Conservation (phyloP, 202 grass and related monocot species). For the Digitaria exilis region DNA sequence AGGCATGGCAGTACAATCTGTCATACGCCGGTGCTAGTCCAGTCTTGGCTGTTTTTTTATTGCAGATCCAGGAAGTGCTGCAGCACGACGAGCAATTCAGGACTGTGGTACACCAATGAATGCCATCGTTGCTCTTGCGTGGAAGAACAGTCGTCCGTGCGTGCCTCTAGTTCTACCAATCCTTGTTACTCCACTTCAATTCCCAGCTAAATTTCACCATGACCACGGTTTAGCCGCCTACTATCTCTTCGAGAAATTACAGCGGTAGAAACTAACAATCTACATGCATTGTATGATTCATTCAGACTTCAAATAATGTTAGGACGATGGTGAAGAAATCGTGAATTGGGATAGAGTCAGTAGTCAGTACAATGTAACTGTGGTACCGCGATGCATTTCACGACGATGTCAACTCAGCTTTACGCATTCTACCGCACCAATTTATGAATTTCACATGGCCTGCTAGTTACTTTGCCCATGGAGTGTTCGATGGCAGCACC, state of each 20-base stretch:
- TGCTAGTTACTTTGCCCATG: conserved; percentile 12
- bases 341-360: background rate
- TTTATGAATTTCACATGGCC: conserved; percentile 50
- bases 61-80: background rate
- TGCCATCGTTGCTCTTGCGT: background rate
- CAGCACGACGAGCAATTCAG: background rate
- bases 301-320: background rate
- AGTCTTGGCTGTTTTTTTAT: background rate
- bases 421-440: conserved; percentile 36
- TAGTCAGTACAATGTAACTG: background rate
- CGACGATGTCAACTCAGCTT: background rate
- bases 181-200: background rate
- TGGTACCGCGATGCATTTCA: background rate
- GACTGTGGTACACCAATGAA: background rate
- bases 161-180: background rate
- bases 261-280: background rate
- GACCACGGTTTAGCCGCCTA: background rate
- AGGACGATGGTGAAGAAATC: background rate
- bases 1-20: background rate
- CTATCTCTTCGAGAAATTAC: background rate
- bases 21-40: conserved; percentile 1
- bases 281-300: background rate
- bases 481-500: background rate
- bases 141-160: background rate
- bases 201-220: background rate